Conservation (phyloP, 768 basidiomycete species). For the Suillus clintonianus region DNA sequence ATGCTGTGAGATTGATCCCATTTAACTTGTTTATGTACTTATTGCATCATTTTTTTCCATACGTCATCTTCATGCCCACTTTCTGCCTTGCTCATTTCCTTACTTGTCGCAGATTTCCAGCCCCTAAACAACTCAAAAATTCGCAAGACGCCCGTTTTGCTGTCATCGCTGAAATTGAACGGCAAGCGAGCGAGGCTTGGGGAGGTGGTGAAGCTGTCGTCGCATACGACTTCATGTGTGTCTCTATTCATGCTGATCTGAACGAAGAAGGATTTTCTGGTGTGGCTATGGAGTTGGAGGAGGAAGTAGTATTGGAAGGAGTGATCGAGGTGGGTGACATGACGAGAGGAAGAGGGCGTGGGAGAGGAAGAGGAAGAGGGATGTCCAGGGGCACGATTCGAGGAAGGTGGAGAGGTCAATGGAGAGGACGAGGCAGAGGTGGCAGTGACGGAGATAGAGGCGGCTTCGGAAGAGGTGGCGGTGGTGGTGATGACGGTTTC, state of each 20-base stretch:
- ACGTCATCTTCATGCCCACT: constrained; percentile 2
- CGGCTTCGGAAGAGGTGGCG: neutral
- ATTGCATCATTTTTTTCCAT: neutral
- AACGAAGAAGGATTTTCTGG: neutral
- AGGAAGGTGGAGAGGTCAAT: constrained; percentile 1
- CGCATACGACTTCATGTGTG: constrained; percentile 59
- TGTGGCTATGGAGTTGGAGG: neutral
- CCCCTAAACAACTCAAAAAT: constrained; percentile 40
- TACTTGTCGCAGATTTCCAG: constrained; percentile 47
- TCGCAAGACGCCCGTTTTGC: constrained; percentile 34
- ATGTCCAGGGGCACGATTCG: neutral
- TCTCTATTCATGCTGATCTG: constrained; percentile 36
- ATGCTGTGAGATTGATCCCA: neutral
- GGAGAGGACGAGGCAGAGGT: constrained; percentile 50
- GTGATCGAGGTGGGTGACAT: neutral
- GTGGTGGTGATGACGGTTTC: neutral
- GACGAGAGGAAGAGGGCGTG: neutral
- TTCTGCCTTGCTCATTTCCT: neutral
- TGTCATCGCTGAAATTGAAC: constrained; percentile 61
- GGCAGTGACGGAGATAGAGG: constrained; percentile 26
- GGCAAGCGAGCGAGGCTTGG: constrained; percentile 66
- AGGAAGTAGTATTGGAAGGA: neutral
- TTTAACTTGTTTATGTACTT: neutral
- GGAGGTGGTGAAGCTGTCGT: constrained; percentile 46
- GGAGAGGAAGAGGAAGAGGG: constrained; percentile 4